phyloP scores from a whole-genome alignment of 331 rosid species.

The Rosa hybrid region DNA sequence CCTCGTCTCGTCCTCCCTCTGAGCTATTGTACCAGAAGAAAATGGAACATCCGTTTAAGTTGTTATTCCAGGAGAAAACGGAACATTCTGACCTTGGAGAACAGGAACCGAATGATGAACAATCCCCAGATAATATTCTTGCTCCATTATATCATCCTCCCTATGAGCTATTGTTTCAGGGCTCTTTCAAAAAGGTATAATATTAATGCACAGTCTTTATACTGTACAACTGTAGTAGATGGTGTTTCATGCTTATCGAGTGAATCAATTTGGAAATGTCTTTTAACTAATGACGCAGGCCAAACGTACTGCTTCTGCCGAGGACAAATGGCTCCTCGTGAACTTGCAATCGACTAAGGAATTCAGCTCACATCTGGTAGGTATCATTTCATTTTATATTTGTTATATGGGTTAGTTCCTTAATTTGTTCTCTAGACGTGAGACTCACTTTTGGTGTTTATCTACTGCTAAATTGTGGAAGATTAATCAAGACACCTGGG shows the following conservation, averaged over 20 bases:
- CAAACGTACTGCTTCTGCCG: background rate
- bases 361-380: background rate
- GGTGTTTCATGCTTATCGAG: background rate
- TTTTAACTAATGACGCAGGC: background rate
- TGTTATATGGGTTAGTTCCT: background rate
- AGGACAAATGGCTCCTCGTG: conserved; percentile 5
- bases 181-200: background rate
- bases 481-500: background rate
- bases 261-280: background rate
- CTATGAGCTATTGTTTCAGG: background rate
- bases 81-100: background rate
- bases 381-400: background rate
- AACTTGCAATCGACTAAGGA: background rate
- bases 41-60: background rate
- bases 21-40: background rate
- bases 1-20: conserved; percentile 31
- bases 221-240: background rate
- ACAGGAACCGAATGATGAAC: conserved; percentile 33
- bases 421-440: background rate
- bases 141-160: background rate
- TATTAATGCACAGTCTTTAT: background rate
- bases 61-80: background rate
- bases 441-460: background rate
- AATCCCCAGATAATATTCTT: background rate
- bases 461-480: background rate